Base-by-base conservation (phyloP, 2,329 filamentous ascomycete species). In the Aureobasidium sp. region DNA sequence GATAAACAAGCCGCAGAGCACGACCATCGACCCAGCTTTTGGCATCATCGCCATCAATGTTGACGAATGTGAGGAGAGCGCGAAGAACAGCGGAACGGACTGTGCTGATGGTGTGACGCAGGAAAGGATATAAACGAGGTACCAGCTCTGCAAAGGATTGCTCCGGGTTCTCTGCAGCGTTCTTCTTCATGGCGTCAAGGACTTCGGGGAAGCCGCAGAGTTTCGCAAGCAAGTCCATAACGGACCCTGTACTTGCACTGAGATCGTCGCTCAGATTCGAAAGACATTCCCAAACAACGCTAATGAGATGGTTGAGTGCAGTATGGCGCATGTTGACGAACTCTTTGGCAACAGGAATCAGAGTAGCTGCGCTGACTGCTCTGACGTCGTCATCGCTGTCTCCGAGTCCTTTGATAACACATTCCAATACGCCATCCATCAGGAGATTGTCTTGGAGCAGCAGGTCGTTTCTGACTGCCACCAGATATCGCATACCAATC, bases 191-290 rank as follows among this genome's bases (percentile, higher is more conserved):
- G 15, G 93, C 89, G 64, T 93, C 86, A 36, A 99, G 78, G 8
- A 97, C 93, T 76, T 96, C 85, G 0, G 90, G 90, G 78, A 97
- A 99, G 66, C 91, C 89, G 77, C 94, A 99, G 1, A 99, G 84
- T 64, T 94, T 97, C 15, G 95, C 94, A 20, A 99, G 82, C 44
- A 99, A 83, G 73, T 99, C 95, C 95, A 99, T 99, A 61, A 99
- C 96, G 62, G 91, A 95, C 52, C 94, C 94, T 11, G 95, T 99
- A 73, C 94, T 97, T 4, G 94, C 94, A 73, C 92, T 97, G 20
- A 99, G 81, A 71, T 99, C 94, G 72, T 99, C 94, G 66, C 93
- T 92, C n/a, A 99, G 80, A 72, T 96, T 95, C 3, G 93, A 96
- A 27, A 99, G 80, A 77, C 94, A 97, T 70, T 96, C 90, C 94